A percentile compares a stretch with the other conserved stretches of the same genome.
phyloP scores from a whole-genome alignment of 1,284 basidiomycete species.

The Boletus holoroseus region DNA sequence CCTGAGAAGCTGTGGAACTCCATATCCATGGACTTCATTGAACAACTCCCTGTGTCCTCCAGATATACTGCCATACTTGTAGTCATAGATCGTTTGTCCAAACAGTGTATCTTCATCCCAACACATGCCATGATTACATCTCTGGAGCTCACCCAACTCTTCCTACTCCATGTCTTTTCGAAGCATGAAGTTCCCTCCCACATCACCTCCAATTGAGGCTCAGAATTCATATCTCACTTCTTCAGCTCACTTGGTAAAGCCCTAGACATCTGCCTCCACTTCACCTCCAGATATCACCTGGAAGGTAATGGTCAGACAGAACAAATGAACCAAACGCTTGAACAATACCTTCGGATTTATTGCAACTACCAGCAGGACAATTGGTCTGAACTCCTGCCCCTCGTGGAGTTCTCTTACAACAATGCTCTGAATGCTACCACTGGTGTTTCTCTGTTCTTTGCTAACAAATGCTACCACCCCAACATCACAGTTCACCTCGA shows the following conservation, averaged over 20 bases:
- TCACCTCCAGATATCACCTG: not conserved
- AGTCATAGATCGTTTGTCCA: constrained; percentile 31
- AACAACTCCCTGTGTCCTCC: constrained; percentile 22
- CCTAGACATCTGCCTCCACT: not conserved
- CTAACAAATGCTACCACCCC: not conserved
- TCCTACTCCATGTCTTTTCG: no score
- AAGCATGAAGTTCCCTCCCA: no score
- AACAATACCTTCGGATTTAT: not conserved
- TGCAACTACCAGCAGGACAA: no score
- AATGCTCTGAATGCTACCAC: not conserved
- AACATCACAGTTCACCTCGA: not conserved
- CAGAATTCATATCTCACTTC: no score
- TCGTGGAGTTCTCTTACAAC: no score
- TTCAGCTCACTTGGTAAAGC: no score
- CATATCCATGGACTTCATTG: constrained; percentile 1
- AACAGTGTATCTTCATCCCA: no score
- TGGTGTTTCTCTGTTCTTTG: not conserved
- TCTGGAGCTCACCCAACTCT: no score
- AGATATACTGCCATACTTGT: constrained; percentile 7
- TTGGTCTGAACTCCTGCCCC: no score
- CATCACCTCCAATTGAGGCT: no score
- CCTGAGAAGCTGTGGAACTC: constrained; percentile 11
- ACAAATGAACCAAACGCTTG: no score
- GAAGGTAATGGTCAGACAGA: not conserved
- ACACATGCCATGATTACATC: no score